Evolutionary conservation across 176 grass and related monocot genomes (phyloP).

Genomic region (Chrysopogon serrulatus): DNA sequence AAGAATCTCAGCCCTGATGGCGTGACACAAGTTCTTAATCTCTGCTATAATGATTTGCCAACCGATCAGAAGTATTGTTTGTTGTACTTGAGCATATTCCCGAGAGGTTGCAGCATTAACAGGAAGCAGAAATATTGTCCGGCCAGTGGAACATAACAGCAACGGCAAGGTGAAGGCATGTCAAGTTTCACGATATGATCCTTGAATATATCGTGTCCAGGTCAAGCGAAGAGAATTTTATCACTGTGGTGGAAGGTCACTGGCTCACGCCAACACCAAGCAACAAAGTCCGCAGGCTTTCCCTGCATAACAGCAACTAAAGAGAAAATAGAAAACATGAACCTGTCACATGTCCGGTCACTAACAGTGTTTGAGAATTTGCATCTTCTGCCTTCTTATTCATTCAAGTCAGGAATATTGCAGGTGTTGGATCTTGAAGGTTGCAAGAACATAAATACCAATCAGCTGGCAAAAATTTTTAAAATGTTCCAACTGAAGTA

Average conservation of each 20-base stretch:
- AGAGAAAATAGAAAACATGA: neutral
- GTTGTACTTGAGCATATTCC: constrained; percentile 3
- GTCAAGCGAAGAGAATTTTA: constrained; percentile 10
- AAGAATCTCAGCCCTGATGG: neutral
- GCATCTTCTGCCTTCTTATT: too few species aligned
- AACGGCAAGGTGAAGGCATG: neutral
- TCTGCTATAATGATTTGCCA: constrained; percentile 1
- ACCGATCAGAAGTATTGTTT: neutral
- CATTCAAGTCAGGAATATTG: neutral
- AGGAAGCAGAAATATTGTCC: constrained; percentile 5
- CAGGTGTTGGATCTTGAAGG: neutral
- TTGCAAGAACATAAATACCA: neutral
- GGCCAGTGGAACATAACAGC: neutral
- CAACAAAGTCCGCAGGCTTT: neutral
- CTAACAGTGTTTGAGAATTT: neutral
- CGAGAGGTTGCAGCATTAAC: neutral
- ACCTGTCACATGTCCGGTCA: neutral
- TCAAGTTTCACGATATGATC: constrained; percentile 3
- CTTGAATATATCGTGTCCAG: constrained; percentile 12
- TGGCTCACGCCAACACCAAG: neutral
- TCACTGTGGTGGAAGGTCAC: neutral
- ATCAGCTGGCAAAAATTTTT: neutral
- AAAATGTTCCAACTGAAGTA: neutral
- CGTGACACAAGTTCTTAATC: neutral
- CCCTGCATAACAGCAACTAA: neutral